Evolutionary conservation across 345 rosid genomes (phyloP).

Genomic region (Ricinus communis): DNA sequence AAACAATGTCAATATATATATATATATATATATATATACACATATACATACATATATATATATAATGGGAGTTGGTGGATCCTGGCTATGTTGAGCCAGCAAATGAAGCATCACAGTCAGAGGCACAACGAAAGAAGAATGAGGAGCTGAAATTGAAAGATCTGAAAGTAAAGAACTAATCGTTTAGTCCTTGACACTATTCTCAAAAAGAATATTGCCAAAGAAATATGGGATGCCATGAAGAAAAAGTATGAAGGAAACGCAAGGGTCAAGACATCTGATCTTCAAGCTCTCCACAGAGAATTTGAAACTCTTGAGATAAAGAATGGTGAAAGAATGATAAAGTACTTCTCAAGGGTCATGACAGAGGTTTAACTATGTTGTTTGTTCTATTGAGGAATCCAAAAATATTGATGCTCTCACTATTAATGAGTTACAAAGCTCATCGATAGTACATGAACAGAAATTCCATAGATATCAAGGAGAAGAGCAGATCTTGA

Average conservation of each 20-base stretch:
- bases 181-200: too few species aligned
- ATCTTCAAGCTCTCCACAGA: background rate
- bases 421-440: background rate
- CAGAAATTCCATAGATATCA: background rate
- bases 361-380: background rate
- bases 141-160: too few species aligned
- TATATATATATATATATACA: too few species aligned
- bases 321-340: background rate
- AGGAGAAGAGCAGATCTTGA: background rate
- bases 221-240: background rate
- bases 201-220: too few species aligned
- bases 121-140: too few species aligned
- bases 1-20: too few species aligned
- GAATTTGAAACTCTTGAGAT: background rate
- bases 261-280: background rate
- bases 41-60: too few species aligned
- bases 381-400: background rate
- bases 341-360: background rate
- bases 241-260: conserved; percentile 2
- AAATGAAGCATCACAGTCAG: too few species aligned
- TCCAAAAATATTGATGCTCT: background rate
- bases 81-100: too few species aligned
- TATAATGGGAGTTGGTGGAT: too few species aligned
- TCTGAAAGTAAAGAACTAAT: too few species aligned
- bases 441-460: conserved; percentile 3